These are phyloP conservation scores for Trametes sanguinea DNA, from an alignment of 768 basidiomycete species.

Conservation along the genomic window DNA sequence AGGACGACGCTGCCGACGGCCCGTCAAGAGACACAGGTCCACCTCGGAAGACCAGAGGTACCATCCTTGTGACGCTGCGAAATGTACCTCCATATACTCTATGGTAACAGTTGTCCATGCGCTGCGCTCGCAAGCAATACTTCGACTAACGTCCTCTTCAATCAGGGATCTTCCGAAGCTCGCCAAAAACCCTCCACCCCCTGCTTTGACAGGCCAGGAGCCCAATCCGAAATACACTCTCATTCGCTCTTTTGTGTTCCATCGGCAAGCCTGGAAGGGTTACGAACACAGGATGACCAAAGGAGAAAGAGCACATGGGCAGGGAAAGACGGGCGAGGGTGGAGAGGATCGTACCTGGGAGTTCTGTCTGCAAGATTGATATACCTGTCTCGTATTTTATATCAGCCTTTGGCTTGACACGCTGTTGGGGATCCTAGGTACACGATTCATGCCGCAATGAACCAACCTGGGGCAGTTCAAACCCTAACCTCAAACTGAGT, in stretches of 20 bases:
- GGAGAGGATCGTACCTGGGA: conserved; percentile 90
- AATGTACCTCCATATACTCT: conserved; percentile 85
- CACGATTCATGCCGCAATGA: too few species aligned
- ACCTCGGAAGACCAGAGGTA: conserved; percentile 51
- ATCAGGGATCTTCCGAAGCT: conserved; percentile 74
- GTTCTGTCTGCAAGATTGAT: conserved; percentile 53
- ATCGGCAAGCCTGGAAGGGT: conserved; percentile 69
- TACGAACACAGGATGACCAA: conserved; percentile 96
- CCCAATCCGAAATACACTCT: conserved; percentile 70
- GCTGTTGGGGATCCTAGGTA: too few species aligned
- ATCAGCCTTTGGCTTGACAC: too few species aligned
- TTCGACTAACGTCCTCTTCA: not conserved
- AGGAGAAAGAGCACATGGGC: conserved; percentile 71
- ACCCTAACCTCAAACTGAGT: conserved; percentile 3
- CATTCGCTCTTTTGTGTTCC: conserved; percentile 80
- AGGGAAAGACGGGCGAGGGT: conserved; percentile 66
- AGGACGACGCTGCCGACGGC: conserved; percentile 38
- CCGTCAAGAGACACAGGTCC: conserved; percentile 25
- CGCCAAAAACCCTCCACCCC: conserved; percentile 71
- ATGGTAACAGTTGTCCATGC: conserved; percentile 51
- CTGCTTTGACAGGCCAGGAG: conserved; percentile 44
- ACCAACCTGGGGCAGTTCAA: not conserved
- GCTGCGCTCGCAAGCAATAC: too few species aligned
- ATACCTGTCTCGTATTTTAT: not conserved
- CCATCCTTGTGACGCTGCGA: conserved; percentile 82